phyloP scores from a whole-genome alignment of 768 basidiomycete genomes.

The Tulasnella sp. region DNA sequence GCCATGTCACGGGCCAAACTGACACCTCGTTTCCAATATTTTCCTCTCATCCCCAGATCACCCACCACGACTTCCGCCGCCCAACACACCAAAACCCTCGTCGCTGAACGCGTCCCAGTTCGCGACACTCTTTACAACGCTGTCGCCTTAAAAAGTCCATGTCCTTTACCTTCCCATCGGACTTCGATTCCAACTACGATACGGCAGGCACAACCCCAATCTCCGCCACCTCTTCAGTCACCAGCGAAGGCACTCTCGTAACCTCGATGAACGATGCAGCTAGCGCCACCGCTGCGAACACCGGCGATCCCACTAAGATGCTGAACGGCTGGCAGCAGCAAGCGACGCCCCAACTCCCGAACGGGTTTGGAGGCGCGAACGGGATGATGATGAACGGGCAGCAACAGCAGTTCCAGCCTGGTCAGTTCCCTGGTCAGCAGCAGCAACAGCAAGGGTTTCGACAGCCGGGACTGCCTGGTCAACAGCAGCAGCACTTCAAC shows the following conservation, averaged over 20 bases:
- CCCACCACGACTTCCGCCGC: neutral
- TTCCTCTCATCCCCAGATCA: neutral
- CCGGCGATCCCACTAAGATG: neutral
- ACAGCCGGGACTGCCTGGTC: constrained; percentile 4
- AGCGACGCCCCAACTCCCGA: constrained; percentile 2
- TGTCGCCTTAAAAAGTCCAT: neutral
- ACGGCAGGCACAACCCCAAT: neutral
- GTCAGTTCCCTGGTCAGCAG: constrained; percentile 6
- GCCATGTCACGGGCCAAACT: neutral
- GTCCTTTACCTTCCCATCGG: neutral
- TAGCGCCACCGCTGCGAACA: neutral
- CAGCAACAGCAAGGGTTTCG: constrained; percentile 2
- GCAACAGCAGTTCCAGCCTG: constrained; percentile 14
- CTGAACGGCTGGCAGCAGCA: neutral
- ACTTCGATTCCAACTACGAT: neutral
- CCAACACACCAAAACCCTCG: neutral
- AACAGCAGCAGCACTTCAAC: constrained; percentile 13
- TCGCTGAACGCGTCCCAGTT: neutral
- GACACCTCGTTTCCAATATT: neutral
- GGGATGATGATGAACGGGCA: constrained; percentile 14
- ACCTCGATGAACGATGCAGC: neutral
- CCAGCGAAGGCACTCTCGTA: neutral
- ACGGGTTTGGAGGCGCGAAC: constrained; percentile 7
- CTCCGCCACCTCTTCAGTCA: neutral
- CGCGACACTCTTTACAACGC: neutral